These are phyloP conservation scores for Tetracladium setigerum DNA, from an alignment of 495 filamentous ascomycete species.

Conservation along the genomic window DNA sequence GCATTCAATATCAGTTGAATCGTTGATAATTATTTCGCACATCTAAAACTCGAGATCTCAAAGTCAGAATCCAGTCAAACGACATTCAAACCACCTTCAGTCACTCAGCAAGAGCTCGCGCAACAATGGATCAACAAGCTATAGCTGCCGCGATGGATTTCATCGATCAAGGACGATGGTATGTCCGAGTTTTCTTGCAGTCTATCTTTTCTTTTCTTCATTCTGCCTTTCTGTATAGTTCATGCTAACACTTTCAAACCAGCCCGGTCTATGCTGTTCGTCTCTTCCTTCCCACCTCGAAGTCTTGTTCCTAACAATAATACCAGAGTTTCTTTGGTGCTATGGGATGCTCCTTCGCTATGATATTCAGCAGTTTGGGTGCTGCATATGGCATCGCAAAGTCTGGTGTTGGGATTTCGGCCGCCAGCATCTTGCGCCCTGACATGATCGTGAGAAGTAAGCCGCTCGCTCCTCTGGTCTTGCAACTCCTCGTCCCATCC, in stretches of 20 bases:
- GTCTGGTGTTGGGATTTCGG: constrained; percentile 76
- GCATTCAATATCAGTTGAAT: no score
- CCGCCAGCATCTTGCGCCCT: constrained; percentile 45
- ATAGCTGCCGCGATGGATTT: constrained; percentile 4
- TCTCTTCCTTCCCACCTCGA: neutral
- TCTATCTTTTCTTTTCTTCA: constrained; percentile 11
- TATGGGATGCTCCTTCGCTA: constrained; percentile 48
- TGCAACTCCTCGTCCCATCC: neutral
- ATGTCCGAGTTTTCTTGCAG: no score
- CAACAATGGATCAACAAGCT: no score
- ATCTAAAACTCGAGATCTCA: no score
- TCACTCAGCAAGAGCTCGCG: no score
- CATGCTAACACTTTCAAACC: constrained; percentile 2
- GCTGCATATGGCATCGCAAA: constrained; percentile 88
- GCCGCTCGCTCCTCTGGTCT: neutral
- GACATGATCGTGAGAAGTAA: constrained; percentile 79
- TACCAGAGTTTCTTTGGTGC: constrained; percentile 41
- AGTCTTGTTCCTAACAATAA: neutral
- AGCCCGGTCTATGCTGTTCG: constrained; percentile 37
- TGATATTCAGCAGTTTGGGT: constrained; percentile 65
- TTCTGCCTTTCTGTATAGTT: neutral
- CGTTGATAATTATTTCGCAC: no score
- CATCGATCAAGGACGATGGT: constrained; percentile 18
- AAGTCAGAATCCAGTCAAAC: no score
- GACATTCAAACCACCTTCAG: no score